A percentile compares a stretch with the other conserved stretches of the same genome.
phyloP scores from a whole-genome alignment of 345 rosid species.

The Pistacia integerrima region DNA sequence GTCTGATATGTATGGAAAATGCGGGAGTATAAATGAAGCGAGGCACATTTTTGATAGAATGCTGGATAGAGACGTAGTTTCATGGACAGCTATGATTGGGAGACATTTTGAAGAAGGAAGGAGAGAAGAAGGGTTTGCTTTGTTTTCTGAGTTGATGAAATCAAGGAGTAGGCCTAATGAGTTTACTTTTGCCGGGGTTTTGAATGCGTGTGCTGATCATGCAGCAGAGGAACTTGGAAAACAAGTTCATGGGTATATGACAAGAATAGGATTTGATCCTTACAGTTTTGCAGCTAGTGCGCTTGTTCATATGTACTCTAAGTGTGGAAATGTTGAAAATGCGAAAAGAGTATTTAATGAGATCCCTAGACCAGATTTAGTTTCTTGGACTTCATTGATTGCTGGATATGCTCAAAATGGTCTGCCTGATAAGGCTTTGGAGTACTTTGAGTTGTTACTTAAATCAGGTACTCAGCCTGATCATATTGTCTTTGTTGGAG shows the following conservation, averaged over 20 bases:
- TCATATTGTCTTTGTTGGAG: conserved; percentile 73
- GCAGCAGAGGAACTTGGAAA: conserved; percentile 68
- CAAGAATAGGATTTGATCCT: conserved; percentile 58
- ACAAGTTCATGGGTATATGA: conserved; percentile 87
- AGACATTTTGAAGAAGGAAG: conserved; percentile 66
- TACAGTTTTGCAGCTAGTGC: conserved; percentile 74
- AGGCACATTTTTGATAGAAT: conserved; percentile 67
- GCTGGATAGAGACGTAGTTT: conserved; percentile 63
- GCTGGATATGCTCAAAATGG: conserved; percentile 87
- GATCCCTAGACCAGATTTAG: conserved; percentile 58
- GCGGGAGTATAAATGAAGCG: conserved; percentile 78
- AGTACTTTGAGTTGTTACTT: conserved; percentile 62
- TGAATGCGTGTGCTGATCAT: conserved; percentile 72
- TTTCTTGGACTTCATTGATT: conserved; percentile 82
- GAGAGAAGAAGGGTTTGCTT: conserved; percentile 61
- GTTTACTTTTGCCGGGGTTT: conserved; percentile 74
- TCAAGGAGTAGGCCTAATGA: conserved; percentile 74
- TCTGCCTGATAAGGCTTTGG: conserved; percentile 55
- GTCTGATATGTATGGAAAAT: conserved; percentile 86
- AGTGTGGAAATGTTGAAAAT: conserved; percentile 70
- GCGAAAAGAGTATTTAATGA: conserved; percentile 64
- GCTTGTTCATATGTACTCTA: conserved; percentile 84
- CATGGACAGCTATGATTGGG: conserved; percentile 91
- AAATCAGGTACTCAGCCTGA: conserved; percentile 73
- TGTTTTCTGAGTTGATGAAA: conserved; percentile 55